These are phyloP conservation scores for Cryphonectria japonica DNA, from an alignment of 2,329 filamentous ascomycete species.

Conservation along the genomic window DNA sequence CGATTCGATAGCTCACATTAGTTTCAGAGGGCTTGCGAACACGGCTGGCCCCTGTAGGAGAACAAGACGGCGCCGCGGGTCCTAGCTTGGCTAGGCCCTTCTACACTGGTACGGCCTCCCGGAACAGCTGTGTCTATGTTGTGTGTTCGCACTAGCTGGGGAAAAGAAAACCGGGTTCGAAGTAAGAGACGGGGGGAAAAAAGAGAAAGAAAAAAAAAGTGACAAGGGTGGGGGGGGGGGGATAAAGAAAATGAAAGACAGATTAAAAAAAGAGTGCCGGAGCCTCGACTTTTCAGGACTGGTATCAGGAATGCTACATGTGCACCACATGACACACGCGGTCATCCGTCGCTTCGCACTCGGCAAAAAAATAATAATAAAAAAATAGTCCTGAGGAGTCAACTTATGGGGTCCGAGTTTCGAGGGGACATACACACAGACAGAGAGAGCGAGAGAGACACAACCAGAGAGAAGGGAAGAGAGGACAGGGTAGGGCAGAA, in stretches of 20 bases:
- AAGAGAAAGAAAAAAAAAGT: background rate
- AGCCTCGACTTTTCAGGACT: background rate
- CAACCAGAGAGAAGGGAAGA: background rate
- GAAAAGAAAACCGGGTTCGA: background rate
- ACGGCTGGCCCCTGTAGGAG: conserved; percentile 12
- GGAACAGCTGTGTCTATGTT: background rate
- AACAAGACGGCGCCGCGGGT: background rate
- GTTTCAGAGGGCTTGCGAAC: conserved; percentile 11
- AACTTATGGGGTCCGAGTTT: background rate
- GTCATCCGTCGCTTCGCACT: background rate
- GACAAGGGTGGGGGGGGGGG: too few species aligned
- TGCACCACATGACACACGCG: background rate
- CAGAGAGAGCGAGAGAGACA: background rate
- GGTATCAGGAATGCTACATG: background rate
- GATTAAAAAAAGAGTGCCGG: background rate
- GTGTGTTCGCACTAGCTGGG: background rate
- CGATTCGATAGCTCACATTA: conserved; percentile 28
- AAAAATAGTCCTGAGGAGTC: background rate
- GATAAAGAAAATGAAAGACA: too few species aligned
- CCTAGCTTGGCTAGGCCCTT: conserved; percentile 7
- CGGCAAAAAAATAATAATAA: background rate
- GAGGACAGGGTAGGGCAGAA: background rate
- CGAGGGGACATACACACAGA: background rate
- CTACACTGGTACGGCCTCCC: conserved; percentile 8
- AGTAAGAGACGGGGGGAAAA: background rate